Evolutionary conservation across 768 basidiomycete genomes (phyloP), one percentile per base, ranked within the genome.

Genomic region (Lactarius sp.): DNA sequence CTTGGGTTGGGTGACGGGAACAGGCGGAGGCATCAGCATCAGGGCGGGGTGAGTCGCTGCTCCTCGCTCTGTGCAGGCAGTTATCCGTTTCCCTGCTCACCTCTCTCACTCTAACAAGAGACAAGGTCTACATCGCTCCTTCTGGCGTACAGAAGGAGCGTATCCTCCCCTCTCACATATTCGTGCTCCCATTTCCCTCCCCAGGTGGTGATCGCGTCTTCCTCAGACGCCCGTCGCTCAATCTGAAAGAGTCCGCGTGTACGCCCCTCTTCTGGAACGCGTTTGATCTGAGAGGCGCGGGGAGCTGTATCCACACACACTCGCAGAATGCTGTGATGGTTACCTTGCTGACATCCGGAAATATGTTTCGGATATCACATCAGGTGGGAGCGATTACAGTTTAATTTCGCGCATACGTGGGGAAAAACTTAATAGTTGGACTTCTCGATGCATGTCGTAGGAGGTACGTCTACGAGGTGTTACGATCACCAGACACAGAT

Each of bases 251-350:
- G 70, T 90, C 88, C 1, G 89, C 89, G 0, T 94, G 93, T 73
- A 94, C 92, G 0, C 93, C 93, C 13, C 77, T 94, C 16, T 95
- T 95, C 78, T 94, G 90, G 90, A 93, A 92, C 70, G 90, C 92
- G 2, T 95, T 93, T 71, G 86, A 87, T 37, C 75, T 90, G 66
- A 80, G 90, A 22, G 77, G 81, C 62, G 91, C 92, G 2, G 88
- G 89, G 1, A 90, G 90, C 50, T 94, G 92, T 69, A 92, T 95
- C 66, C 93, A 94, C 71, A 94, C 92, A 0, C 93, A 94, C 71
- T 92, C 89, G 0, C 92, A 94, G 72, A 84, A 94, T 72, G 92
- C 86, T 44, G 93, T 95, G 47, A 90, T 94, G 85, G 87, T 87
- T 1, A 94, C 92, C 0, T 74, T 95, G 41, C 78, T 93, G 16